phyloP scores from a whole-genome alignment of 192 early-diverging fungal genomes.

The Mortierella alpina region DNA sequence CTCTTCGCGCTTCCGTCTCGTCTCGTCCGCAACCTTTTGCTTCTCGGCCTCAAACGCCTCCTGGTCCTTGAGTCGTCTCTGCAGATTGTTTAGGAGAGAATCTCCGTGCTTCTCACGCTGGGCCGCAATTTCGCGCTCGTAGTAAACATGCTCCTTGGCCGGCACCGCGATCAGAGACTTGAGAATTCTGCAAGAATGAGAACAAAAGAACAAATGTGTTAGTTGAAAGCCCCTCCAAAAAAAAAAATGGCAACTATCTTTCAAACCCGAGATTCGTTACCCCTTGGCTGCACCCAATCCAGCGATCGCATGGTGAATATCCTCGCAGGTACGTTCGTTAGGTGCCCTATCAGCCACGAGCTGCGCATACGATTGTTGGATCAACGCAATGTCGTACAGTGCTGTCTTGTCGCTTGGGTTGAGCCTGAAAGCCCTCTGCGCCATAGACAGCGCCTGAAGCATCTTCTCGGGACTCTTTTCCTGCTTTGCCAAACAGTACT shows the following conservation, averaged over 20 bases:
- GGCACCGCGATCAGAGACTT: slow-evolving; percentile 59
- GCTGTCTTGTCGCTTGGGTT: slow-evolving; percentile 67
- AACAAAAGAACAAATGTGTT: slow-evolving; percentile 4
- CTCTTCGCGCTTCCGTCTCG: slow-evolving; percentile 65
- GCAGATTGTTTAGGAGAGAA: slow-evolving; percentile 64
- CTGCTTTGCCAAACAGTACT: slow-evolving; percentile 70
- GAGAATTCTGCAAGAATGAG: slow-evolving; percentile 29
- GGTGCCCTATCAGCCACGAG: slow-evolving; percentile 77
- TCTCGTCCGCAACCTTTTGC: slow-evolving; percentile 60
- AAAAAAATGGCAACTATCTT: slow-evolving; percentile 10
- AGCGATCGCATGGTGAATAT: slow-evolving; percentile 67
- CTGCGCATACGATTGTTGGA: slow-evolving; percentile 86
- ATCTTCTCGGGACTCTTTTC: slow-evolving; percentile 72
- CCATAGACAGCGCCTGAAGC: slow-evolving; percentile 64
- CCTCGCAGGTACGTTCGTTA: slow-evolving; percentile 67
- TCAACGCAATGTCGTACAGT: slow-evolving; percentile 79
- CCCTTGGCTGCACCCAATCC: slow-evolving; percentile 65
- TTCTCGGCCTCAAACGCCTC: slow-evolving; percentile 67
- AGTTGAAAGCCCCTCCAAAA: neutral
- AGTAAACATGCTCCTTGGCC: slow-evolving; percentile 59
- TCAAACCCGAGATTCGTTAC: slow-evolving; percentile 3
- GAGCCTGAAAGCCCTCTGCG: slow-evolving; percentile 60
- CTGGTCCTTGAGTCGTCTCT: slow-evolving; percentile 69
- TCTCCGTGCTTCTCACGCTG: slow-evolving; percentile 72
- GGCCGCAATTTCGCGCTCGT: slow-evolving; percentile 71